Conservation (phyloP, 1,139 yeast species). For the Sugiyamaella sp. region DNA sequence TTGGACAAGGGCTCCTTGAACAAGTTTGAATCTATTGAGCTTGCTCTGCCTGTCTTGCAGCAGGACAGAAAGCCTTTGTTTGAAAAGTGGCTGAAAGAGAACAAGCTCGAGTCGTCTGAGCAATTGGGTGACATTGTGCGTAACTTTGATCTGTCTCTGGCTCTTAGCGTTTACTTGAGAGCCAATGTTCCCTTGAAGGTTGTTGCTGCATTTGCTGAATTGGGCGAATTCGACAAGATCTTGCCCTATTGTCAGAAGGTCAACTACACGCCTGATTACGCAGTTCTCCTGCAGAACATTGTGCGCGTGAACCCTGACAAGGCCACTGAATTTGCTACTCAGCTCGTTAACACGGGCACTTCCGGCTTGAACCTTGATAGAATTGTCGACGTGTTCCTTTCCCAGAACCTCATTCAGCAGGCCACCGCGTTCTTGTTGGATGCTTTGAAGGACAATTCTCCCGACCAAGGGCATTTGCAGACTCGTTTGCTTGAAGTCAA, state of each 20-base stretch:
- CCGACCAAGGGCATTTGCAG: conserved; percentile 95
- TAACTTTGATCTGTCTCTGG: conserved; percentile 81
- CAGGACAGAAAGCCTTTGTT: conserved; percentile 93
- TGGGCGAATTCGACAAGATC: conserved; percentile 95
- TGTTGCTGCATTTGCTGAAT: conserved; percentile 88
- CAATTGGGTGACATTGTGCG: conserved; percentile 96
- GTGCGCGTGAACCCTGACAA: conserved; percentile 95
- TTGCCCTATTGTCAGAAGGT: conserved; percentile 92
- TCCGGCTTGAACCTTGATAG: conserved; percentile 79
- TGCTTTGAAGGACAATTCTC: conserved; percentile 91
- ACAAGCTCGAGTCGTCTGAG: conserved; percentile 90
- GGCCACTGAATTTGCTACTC: conserved; percentile 95
- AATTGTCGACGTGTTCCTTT: conserved; percentile 89
- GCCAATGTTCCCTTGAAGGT: conserved; percentile 88
- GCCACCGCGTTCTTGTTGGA: conserved; percentile 98
- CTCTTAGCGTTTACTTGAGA: conserved; percentile 88
- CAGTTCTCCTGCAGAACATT: conserved; percentile 86
- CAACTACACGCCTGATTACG: conserved; percentile 85
- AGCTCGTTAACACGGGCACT: conserved; percentile 65
- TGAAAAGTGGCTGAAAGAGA: conserved; percentile 96
- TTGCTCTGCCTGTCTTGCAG: conserved; percentile 93
- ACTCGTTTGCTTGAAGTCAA: conserved; percentile 93
- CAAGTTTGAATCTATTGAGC: conserved; percentile 90
- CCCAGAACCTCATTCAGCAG: conserved; percentile 94
- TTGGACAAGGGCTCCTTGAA: conserved; percentile 92